Conservation (phyloP, 1,139 yeast species). For the Candida sp. region DNA sequence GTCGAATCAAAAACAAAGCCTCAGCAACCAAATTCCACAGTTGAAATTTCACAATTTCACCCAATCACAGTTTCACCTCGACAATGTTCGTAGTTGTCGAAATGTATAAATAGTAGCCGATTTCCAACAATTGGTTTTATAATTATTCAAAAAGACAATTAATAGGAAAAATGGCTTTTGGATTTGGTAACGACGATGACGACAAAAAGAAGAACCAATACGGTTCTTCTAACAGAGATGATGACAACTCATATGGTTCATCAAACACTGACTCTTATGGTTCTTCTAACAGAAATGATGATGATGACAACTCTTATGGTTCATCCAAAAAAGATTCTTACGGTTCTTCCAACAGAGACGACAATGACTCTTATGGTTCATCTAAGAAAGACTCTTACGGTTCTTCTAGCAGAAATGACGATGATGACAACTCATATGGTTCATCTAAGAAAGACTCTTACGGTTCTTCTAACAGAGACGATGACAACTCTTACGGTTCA, state of each 20-base stretch:
- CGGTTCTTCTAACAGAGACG: too few relatives aligned
- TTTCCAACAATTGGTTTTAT: neutral
- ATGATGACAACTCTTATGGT: conserved; percentile 20
- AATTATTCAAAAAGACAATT: neutral
- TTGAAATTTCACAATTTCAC: neutral
- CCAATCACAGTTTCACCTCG: neutral
- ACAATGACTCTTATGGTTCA: conserved; percentile 8
- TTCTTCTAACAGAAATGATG: conserved; percentile 13
- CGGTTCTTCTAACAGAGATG: conserved; percentile 13
- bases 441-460: too few relatives aligned
- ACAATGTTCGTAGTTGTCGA: neutral
- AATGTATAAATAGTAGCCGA: neutral
- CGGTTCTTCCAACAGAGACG: conserved; percentile 14
- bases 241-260: conserved; percentile 15
- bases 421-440: conserved; percentile 12
- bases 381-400: conserved; percentile 18
- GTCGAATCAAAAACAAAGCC: neutral
- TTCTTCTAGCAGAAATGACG: conserved; percentile 12
- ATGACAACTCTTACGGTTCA: too few relatives aligned
- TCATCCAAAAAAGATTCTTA: conserved; percentile 16
- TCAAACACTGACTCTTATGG: conserved; percentile 14
- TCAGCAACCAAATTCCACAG: neutral
- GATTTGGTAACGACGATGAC: conserved; percentile 19
- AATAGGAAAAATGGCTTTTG: conserved; percentile 23
- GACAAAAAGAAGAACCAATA: conserved; percentile 5